Conservation (phyloP, 495 filamentous ascomycete genomes). For the Apodospora peruviana region DNA sequence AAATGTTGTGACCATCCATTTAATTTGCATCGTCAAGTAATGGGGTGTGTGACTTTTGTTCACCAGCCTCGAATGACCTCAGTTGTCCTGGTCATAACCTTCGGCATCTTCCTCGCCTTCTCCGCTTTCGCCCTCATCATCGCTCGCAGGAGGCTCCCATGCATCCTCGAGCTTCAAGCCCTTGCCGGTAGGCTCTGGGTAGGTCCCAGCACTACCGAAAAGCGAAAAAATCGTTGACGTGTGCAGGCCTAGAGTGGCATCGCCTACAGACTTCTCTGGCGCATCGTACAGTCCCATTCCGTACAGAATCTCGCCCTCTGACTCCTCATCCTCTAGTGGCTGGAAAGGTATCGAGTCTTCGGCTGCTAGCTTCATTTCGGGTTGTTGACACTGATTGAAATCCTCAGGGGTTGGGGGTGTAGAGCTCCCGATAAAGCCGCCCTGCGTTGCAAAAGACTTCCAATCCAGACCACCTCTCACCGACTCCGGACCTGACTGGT, state of each 20-base stretch:
- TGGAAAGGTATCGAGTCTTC: constrained; percentile 43
- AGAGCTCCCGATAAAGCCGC: constrained; percentile 32
- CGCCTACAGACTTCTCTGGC: constrained; percentile 38
- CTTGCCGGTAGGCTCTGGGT: constrained; percentile 48
- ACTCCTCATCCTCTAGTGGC: constrained; percentile 36
- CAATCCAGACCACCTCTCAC: constrained; percentile 27
- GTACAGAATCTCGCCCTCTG: constrained; percentile 64
- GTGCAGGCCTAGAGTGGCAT: constrained; percentile 34
- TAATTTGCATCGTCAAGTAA: no score
- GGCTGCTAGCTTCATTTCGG: constrained; percentile 23
- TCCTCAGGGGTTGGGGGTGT: constrained; percentile 59
- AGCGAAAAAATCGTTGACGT: constrained; percentile 45
- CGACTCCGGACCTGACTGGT: constrained; percentile 10
- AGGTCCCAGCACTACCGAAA: constrained; percentile 33
- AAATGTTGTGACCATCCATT: no score
- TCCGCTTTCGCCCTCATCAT: constrained; percentile 54
- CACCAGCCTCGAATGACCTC: no score
- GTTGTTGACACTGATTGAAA: constrained; percentile 22
- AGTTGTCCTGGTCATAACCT: constrained; percentile 23
- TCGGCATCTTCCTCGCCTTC: constrained; percentile 38
- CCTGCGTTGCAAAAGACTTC: constrained; percentile 29
- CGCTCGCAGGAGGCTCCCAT: constrained; percentile 62
- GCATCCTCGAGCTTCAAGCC: constrained; percentile 80
- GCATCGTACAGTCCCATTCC: constrained; percentile 80
- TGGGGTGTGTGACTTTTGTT: no score